Conservation (phyloP, 2,329 filamentous ascomycete species). For the Nemania sp. region DNA sequence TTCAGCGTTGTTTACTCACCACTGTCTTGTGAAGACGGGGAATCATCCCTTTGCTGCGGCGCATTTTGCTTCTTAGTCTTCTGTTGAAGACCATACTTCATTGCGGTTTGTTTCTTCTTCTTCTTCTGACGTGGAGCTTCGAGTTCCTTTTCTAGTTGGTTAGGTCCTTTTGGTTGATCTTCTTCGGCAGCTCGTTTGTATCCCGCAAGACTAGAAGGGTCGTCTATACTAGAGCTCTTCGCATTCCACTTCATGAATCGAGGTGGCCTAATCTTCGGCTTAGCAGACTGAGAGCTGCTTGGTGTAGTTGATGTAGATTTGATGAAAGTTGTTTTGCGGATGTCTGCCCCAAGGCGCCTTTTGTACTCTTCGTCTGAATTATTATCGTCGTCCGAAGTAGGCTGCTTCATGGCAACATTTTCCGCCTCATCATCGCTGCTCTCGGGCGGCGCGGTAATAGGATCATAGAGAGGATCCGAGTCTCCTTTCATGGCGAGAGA, state of each 20-base stretch:
- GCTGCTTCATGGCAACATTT: constrained; percentile 21
- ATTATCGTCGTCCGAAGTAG: constrained; percentile 15
- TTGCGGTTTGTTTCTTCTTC: constrained; percentile 28
- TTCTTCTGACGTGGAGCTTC: constrained; percentile 32
- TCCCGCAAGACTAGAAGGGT: constrained; percentile 39
- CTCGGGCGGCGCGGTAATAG: constrained; percentile 45
- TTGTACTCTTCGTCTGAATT: constrained; percentile 49
- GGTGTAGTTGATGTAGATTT: constrained; percentile 15
- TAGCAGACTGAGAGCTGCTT: not conserved
- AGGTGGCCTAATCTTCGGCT: not conserved
- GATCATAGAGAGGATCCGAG: constrained; percentile 37
- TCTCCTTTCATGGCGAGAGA: constrained; percentile 32
- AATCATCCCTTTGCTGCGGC: constrained; percentile 30
- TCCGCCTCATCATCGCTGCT: constrained; percentile 46
- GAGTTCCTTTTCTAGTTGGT: constrained; percentile 34
- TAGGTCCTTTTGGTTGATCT: constrained; percentile 13
- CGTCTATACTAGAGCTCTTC: constrained; percentile 23
- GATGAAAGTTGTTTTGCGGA: constrained; percentile 53
- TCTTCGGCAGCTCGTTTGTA: constrained; percentile 46
- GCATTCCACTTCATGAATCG: not conserved
- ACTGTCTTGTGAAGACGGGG: constrained; percentile 33
- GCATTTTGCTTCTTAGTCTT: constrained; percentile 37
- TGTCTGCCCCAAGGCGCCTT: constrained; percentile 46
- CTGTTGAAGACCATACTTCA: constrained; percentile 35
- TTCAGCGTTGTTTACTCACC: constrained; percentile 21